Evolutionary conservation across 768 basidiomycete genomes (phyloP).

Genomic region (Tricholomella constricta): DNA sequence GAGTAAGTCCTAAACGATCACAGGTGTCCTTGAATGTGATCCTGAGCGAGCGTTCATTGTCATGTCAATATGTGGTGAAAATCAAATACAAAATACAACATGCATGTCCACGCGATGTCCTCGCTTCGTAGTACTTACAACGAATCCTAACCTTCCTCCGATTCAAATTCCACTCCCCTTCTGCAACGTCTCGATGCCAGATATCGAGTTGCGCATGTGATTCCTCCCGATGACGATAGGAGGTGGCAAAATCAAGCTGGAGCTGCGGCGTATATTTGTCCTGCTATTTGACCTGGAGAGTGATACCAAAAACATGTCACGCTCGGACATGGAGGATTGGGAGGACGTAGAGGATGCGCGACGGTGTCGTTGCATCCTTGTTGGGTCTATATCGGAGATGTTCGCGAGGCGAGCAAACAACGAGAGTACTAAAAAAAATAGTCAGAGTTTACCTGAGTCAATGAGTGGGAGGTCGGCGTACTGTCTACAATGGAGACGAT

Average conservation of each 20-base stretch:
- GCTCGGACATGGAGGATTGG: slow-evolving; percentile 47
- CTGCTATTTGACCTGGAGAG: slow-evolving; percentile 47
- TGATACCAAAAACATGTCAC: slow-evolving; percentile 39
- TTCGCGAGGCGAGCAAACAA: slow-evolving; percentile 77
- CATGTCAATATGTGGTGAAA: too few species aligned
- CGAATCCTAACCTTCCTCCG: neutral
- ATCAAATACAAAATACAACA: neutral
- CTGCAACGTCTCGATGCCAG: slow-evolving; percentile 19
- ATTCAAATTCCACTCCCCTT: slow-evolving; percentile 1
- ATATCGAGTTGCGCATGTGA: slow-evolving; percentile 21
- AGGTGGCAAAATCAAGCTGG: slow-evolving; percentile 34
- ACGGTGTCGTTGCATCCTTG: slow-evolving; percentile 76
- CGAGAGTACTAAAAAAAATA: slow-evolving; percentile 58
- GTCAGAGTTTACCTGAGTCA: neutral
- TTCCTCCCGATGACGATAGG: slow-evolving; percentile 24
- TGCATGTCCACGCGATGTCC: neutral
- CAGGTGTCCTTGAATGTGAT: too few species aligned
- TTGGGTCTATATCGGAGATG: slow-evolving; percentile 74
- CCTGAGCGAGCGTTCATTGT: too few species aligned
- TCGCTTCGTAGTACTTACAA: too few species aligned
- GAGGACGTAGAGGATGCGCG: slow-evolving; percentile 76
- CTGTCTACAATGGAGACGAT: slow-evolving; percentile 85
- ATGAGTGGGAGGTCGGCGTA: slow-evolving; percentile 34
- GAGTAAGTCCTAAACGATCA: too few species aligned
- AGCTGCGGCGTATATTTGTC: slow-evolving; percentile 35